Evolutionary conservation across 1,139 yeast species (phyloP), one percentile per base, ranked within the genome.

Genomic region (Yamadazyma atlantica): DNA sequence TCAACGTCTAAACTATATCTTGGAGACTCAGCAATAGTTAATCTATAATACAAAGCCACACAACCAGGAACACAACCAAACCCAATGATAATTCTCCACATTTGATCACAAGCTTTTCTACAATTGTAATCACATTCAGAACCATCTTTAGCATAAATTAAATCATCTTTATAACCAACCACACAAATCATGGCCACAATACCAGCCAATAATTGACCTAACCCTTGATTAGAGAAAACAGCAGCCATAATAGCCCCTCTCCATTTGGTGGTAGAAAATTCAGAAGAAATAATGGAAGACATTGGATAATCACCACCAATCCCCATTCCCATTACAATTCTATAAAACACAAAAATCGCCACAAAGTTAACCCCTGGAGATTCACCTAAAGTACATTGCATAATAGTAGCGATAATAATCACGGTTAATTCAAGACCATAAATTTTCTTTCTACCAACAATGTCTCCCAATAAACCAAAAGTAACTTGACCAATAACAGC

Each of bases 291-390:
- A 62, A 86, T 84, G 30, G 97, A 92, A 31, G 97, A 89, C 66
- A 92, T 80, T 54, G 98, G 98, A 68, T 92, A 92, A 69, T 92
- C 98, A 76, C 97, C 98, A 72, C 98, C 98, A 56, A 92, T 94
- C 81, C 98, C 98, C 54, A 92, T 82, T 72, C 96, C 96, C 87
- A 82, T 82, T 45, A 85, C 57, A 48, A 86, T 80, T 78, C 95
- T 82, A 65, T 80, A 80, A 51, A 83, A 80, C n/a, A 82, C 66
- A 47, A 86, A 72, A 39, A 85, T 72, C 37, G 90, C 95, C 35
- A 78, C 79, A 54, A 86, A 84, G 60, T 73, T 75, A 46, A 86
- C 64, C 45, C 84, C 90, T 23, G 86, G 78, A 19, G 94, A 76
- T 6, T 62, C 50, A 54, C 94, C 95, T 39, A 83, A 50, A 44